Conservation (phyloP, 2,329 filamentous ascomycete genomes). For the Clonostachys sp. region DNA sequence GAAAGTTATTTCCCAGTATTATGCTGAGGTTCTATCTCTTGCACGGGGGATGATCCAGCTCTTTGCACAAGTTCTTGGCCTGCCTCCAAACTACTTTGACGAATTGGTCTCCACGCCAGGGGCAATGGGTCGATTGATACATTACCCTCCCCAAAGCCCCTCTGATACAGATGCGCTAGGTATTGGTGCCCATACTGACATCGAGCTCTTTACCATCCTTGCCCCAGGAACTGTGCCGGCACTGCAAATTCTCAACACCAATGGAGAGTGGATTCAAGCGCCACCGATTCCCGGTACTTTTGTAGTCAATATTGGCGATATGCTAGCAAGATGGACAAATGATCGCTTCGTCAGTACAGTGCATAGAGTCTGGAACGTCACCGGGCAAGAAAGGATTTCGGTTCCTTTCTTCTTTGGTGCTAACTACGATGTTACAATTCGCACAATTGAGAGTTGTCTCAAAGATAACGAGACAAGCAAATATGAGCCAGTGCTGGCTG, state of each 20-base stretch:
- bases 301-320: slow-evolving; percentile 84
- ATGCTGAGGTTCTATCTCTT: slow-evolving; percentile 10
- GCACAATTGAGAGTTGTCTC: slow-evolving; percentile 41
- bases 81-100: slow-evolving; percentile 11
- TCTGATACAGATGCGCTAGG: neutral
- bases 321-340: slow-evolving; percentile 85
- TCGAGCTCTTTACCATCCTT: slow-evolving; percentile 21
- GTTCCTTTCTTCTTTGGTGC: slow-evolving; percentile 55
- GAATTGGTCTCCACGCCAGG: slow-evolving; percentile 10
- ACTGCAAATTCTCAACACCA: slow-evolving; percentile 43
- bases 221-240: slow-evolving; percentile 30
- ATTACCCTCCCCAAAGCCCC: slow-evolving; percentile 8
- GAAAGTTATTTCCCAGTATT: slow-evolving; percentile 7
- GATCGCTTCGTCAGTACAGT: neutral
- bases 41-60: slow-evolving; percentile 13
- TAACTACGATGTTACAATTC: slow-evolving; percentile 45
- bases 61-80: slow-evolving; percentile 12
- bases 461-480: slow-evolving; percentile 38
- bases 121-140: slow-evolving; percentile 14
- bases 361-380: slow-evolving; percentile 23
- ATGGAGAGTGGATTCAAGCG: slow-evolving; percentile 44
- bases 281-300: slow-evolving; percentile 75
- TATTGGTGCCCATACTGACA: slow-evolving; percentile 1
- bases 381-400: slow-evolving; percentile 34
- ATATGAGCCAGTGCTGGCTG: slow-evolving; percentile 30